A percentile compares a stretch with the other conserved stretches of the same genome.
phyloP scores from a whole-genome alignment of 148 eudicot species.

The Simmondsia chinensis region DNA sequence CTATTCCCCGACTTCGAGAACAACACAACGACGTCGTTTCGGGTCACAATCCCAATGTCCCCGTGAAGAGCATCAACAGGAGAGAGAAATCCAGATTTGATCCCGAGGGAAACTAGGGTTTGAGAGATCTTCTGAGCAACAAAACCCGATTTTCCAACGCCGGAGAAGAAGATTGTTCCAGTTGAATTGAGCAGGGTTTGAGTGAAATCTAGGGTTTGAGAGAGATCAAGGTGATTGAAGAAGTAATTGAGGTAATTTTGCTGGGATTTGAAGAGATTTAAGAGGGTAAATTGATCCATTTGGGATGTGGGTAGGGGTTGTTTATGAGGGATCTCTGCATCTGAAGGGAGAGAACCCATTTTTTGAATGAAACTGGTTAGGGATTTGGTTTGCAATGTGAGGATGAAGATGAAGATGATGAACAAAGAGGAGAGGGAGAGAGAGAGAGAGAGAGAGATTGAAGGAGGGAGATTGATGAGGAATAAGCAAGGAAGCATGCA shows the following conservation, averaged over 20 bases:
- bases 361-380: too few species aligned
- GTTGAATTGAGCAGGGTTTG: conserved; percentile 46
- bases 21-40: conserved; percentile 50
- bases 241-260: conserved; percentile 70
- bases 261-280: conserved; percentile 73
- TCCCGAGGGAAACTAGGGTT: conserved; percentile 69
- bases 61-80: conserved; percentile 93
- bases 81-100: conserved; percentile 62
- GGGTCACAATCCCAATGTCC: conserved; percentile 60
- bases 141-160: conserved; percentile 94
- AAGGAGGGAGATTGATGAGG: too few species aligned
- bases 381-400: too few species aligned
- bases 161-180: conserved; percentile 83
- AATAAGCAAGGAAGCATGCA: too few species aligned
- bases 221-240: conserved; percentile 57
- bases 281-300: conserved; percentile 19
- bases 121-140: conserved; percentile 91
- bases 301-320: background rate
- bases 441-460: too few species aligned
- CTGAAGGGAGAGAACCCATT: conserved; percentile 24
- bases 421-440: too few species aligned
- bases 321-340: conserved; percentile 3
- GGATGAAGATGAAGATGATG: too few species aligned
- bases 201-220: conserved; percentile 71
- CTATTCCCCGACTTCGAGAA: conserved; percentile 81